Percentiles rank a stretch among this genome's conserved stretches.
Conservation (phyloP, 352 stramenopile genomes). For the Peronospora belbahrii region DNA sequence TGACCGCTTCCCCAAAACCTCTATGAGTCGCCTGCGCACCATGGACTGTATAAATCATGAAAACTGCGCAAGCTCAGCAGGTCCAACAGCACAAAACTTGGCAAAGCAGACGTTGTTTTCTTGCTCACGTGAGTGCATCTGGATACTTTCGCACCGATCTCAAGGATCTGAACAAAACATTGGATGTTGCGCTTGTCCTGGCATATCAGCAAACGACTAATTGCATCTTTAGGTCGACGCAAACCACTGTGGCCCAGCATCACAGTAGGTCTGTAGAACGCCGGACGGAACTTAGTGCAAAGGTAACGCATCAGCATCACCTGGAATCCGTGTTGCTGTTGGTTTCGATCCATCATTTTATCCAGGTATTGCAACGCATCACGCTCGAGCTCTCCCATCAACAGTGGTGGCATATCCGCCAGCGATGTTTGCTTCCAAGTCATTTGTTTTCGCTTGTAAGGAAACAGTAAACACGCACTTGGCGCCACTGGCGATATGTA, state of each 20-base stretch:
- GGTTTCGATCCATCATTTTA: slow-evolving; percentile 6
- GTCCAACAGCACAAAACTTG: slow-evolving; percentile 37
- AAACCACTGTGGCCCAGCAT: slow-evolving; percentile 39
- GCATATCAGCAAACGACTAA: slow-evolving; percentile 44
- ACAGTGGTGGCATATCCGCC: slow-evolving; percentile 20
- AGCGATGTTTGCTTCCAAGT: slow-evolving; percentile 37
- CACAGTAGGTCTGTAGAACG: slow-evolving; percentile 42
- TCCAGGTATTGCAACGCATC: slow-evolving; percentile 26
- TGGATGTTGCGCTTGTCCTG: slow-evolving; percentile 64
- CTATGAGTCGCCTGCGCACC: slow-evolving; percentile 28
- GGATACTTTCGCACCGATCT: slow-evolving; percentile 1
- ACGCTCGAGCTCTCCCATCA: slow-evolving; percentile 32
- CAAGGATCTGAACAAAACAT: slow-evolving; percentile 37
- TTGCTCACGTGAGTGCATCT: slow-evolving; percentile 7
- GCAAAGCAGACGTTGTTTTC: slow-evolving; percentile 8
- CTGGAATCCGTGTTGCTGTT: slow-evolving; percentile 3
- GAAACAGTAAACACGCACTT: slow-evolving; percentile 11
- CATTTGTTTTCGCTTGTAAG: slow-evolving; percentile 22
- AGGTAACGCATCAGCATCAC: slow-evolving; percentile 26
- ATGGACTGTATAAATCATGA: slow-evolving; percentile 32
- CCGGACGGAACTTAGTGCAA: slow-evolving; percentile 26
- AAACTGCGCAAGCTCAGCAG: slow-evolving; percentile 38
- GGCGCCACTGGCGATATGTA: slow-evolving; percentile 26
- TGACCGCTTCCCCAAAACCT: slow-evolving; percentile 21
- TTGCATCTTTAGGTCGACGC: slow-evolving; percentile 25